These are phyloP conservation scores for Mortierella sp. DNA, from an alignment of 371 early-diverging fungal species.

Conservation along the genomic window DNA sequence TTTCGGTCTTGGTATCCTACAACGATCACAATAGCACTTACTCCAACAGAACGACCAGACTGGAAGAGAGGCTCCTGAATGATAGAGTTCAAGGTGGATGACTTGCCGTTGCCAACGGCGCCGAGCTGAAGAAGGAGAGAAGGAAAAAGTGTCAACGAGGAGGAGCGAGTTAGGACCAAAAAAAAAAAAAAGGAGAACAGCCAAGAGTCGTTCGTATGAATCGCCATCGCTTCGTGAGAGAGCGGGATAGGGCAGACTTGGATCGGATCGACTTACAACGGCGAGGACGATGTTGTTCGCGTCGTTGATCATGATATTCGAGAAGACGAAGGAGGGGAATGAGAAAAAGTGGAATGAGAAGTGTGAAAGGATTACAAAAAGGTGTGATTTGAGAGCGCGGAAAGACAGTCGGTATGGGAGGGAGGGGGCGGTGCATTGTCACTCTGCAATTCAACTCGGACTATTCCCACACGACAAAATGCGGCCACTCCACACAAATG, in stretches of 20 bases:
- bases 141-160: background rate
- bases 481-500: too few relatives aligned
- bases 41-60: constrained; percentile 48
- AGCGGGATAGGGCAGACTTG: background rate
- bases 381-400: background rate
- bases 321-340: background rate
- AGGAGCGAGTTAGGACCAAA: background rate
- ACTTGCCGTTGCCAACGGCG: constrained; percentile 55
- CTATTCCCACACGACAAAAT: too few relatives aligned
- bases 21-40: constrained; percentile 28
- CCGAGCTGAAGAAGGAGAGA: constrained; percentile 25
- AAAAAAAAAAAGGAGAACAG: too few relatives aligned
- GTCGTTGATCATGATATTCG: constrained; percentile 42
- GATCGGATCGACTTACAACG: constrained; percentile 15
- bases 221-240: too few relatives aligned
- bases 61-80: constrained; percentile 55
- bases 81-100: constrained; percentile 52
- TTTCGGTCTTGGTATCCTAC: background rate
- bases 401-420: background rate
- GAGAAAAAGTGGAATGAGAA: background rate
- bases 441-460: background rate
- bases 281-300: constrained; percentile 50
- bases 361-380: background rate
- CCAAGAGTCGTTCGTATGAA: too few relatives aligned
- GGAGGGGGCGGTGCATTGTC: background rate